Conservation (phyloP, 1,284 basidiomycete species). For the Tetrapyrgos nigripes region DNA sequence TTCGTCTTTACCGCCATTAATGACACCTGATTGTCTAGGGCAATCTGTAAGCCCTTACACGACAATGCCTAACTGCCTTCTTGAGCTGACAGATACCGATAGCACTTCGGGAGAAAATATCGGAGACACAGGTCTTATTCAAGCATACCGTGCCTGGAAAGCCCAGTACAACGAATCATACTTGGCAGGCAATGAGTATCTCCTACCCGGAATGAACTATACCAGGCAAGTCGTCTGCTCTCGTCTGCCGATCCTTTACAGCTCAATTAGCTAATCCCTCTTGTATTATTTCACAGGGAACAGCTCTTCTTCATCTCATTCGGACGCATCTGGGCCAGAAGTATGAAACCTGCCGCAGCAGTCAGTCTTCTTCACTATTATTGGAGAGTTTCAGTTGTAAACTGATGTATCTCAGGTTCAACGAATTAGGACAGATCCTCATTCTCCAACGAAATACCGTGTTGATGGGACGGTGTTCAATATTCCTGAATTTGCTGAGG, state of each 20-base stretch:
- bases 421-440: slow-evolving; percentile 86
- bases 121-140: slow-evolving; percentile 86
- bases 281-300: slow-evolving; percentile 55
- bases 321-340: slow-evolving; percentile 78
- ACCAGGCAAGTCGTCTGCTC: slow-evolving; percentile 61
- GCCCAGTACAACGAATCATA: slow-evolving; percentile 62
- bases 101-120: slow-evolving; percentile 92
- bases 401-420: slow-evolving; percentile 59
- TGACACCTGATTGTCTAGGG: slow-evolving; percentile 48
- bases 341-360: slow-evolving; percentile 77
- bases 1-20: neutral
- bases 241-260: slow-evolving; percentile 11
- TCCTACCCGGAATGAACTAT: slow-evolving; percentile 85
- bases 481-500: slow-evolving; percentile 80
- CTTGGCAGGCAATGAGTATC: slow-evolving; percentile 66
- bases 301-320: slow-evolving; percentile 93
- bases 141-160: slow-evolving; percentile 90
- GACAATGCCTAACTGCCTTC: slow-evolving; percentile 11
- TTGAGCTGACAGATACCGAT: slow-evolving; percentile 13
- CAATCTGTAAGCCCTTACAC: slow-evolving; percentile 62
- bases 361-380: slow-evolving; percentile 42
- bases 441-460: slow-evolving; percentile 82
- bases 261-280: neutral
- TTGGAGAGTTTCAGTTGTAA: slow-evolving; percentile 3
- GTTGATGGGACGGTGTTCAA: slow-evolving; percentile 85